Conservation (phyloP, 768 basidiomycete genomes). For the Rhizopogon vinicolor region DNA sequence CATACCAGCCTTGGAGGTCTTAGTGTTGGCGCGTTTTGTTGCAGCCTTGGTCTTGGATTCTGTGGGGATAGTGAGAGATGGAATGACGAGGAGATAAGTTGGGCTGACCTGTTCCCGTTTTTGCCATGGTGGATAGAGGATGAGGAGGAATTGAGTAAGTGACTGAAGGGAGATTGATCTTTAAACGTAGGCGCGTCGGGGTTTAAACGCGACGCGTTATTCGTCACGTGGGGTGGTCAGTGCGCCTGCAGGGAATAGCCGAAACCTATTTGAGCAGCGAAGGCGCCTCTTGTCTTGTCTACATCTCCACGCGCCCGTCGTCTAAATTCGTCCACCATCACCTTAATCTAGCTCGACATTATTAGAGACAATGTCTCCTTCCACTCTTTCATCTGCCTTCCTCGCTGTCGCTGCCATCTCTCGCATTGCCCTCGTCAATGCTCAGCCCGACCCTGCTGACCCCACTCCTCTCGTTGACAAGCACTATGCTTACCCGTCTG, state of each 20-base stretch:
- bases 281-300: background rate
- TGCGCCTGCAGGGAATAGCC: slow-evolving; percentile 13
- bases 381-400: slow-evolving; percentile 40
- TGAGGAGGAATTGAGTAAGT: slow-evolving; percentile 4
- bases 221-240: slow-evolving; percentile 24
- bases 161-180: background rate
- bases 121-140: slow-evolving; percentile 38
- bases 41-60: slow-evolving; percentile 52
- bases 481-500: slow-evolving; percentile 37
- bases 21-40: slow-evolving; percentile 48
- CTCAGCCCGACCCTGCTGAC: slow-evolving; percentile 34
- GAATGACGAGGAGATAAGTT: background rate
- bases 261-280: slow-evolving; percentile 16
- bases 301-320: background rate
- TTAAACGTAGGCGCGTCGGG: slow-evolving; percentile 19
- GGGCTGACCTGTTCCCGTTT: slow-evolving; percentile 41
- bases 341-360: slow-evolving; percentile 1
- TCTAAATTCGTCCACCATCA: background rate
- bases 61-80: slow-evolving; percentile 16
- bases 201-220: slow-evolving; percentile 10
- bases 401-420: slow-evolving; percentile 29
- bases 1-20: slow-evolving; percentile 35
- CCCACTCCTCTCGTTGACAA: slow-evolving; percentile 44
- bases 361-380: slow-evolving; percentile 30
- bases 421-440: slow-evolving; percentile 26